Evolutionary conservation across 257 asterid genomes (phyloP), one percentile per base, ranked within the genome.

Genomic region (Anisodus tanguticus): DNA sequence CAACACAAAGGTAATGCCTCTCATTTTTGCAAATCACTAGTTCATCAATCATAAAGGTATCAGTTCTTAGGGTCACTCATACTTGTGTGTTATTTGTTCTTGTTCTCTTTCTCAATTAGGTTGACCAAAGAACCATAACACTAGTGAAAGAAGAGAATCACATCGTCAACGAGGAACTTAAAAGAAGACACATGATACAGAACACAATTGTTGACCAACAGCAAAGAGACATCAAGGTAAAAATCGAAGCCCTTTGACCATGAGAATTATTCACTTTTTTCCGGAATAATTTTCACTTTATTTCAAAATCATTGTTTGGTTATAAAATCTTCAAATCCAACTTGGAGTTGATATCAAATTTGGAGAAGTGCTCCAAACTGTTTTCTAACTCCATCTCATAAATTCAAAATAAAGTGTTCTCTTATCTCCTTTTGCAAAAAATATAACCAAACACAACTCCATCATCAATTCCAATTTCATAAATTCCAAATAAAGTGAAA

Each of bases 201-300:
- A 88, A 86, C 85, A 83, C 86, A 90, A 90, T 93, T 45, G 91
- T 92, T 86, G 94, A 92, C 86, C 91, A 89, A 82, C 99, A 97
- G 68, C 94, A 93, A 70, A 90, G 87, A 81, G 94, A 90, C 76
- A 81, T 97, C 84, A 91, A 90, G 96, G 99, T 92, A 88, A 80
- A 66, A 77, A 39, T 31, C 2, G 35, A 31, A 31, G 35, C 35
- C 53, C 47, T 16, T 15, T 58, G 67, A 9, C 45, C 45, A 41
- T 41, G 45, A 6, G 45, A 41, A 41, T 41, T 41, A 41, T 41
- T 41, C 45, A 41, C 45, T 41, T 41, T 4, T 41, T 41, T 41
- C 45, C 45, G 45, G 45, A 41, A 6, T 41, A 3, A 41, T 41
- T 41, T 41, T 41, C 45, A 41, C 45, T 41, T 41, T 41, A 41